phyloP scores from a whole-genome alignment of 345 rosid genomes.

The Sisymbrium irio region DNA sequence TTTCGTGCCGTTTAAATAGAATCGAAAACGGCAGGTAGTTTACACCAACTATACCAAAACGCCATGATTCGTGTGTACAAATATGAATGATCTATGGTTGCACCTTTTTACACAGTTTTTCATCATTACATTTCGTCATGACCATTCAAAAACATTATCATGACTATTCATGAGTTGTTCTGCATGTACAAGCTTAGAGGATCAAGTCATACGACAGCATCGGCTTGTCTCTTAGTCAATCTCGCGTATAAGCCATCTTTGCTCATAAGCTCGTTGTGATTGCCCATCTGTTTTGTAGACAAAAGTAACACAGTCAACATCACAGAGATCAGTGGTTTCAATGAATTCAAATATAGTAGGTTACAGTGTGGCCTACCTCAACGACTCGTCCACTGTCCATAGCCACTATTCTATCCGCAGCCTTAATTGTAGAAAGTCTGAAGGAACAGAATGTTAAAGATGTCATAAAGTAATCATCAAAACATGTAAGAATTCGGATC shows the following conservation, averaged over 20 bases:
- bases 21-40: conserved; percentile 17
- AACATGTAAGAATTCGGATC: neutral
- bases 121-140: conserved; percentile 24
- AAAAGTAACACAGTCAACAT: conserved; percentile 6
- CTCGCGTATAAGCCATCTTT: conserved; percentile 78
- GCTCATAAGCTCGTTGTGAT: conserved; percentile 69
- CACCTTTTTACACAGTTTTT: conserved; percentile 18
- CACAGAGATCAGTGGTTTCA: neutral
- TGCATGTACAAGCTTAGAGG: conserved; percentile 8
- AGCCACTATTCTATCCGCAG: conserved; percentile 88
- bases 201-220: conserved; percentile 66
- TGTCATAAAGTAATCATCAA: neutral
- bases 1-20: neutral
- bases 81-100: neutral
- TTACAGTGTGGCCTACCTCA: conserved; percentile 52
- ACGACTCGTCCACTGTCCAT: conserved; percentile 76
- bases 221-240: conserved; percentile 83
- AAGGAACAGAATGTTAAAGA: neutral
- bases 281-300: conserved; percentile 59
- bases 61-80: neutral
- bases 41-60: neutral
- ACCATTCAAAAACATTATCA: conserved; percentile 24
- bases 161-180: neutral
- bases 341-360: too few relatives aligned
- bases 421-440: conserved; percentile 93